These are phyloP conservation scores for Fallopia convolvulus DNA, from an alignment of 148 eudicot genomes.

Conservation along the genomic window DNA sequence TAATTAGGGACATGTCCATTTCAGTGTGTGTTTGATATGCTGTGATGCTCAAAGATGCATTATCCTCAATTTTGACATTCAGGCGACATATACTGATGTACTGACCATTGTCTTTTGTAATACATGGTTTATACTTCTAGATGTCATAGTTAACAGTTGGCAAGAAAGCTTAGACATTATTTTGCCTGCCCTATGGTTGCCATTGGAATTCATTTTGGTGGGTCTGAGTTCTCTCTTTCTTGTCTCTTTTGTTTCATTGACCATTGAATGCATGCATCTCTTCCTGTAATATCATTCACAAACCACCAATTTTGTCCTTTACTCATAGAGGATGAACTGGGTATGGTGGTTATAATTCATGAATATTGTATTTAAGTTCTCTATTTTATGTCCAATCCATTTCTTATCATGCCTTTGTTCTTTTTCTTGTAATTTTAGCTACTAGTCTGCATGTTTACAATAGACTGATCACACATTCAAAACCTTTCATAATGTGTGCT, in stretches of 20 bases:
- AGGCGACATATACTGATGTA: background rate
- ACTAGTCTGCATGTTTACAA: background rate
- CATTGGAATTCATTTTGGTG: conserved; percentile 3
- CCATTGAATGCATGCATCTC: conserved; percentile 1
- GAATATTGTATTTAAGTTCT: background rate
- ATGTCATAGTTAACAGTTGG: conserved; percentile 9
- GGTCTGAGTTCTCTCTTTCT: conserved; percentile 2
- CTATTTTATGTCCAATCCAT: conserved; percentile 6
- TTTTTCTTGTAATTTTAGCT: background rate
- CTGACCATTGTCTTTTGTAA: conserved; percentile 7
- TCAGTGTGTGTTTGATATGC: background rate
- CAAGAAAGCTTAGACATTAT: conserved; percentile 7
- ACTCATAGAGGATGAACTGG: background rate
- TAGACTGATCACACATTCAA: background rate
- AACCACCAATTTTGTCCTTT: conserved; percentile 4
- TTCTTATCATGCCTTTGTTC: background rate
- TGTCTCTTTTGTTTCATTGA: conserved; percentile 6
- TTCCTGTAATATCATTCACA: conserved; percentile 12
- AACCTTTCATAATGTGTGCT: background rate
- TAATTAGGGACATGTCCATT: background rate
- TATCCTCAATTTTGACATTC: background rate
- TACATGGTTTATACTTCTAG: conserved; percentile 1
- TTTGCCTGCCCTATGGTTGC: conserved; percentile 6
- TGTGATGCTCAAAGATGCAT: background rate
- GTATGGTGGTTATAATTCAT: background rate